phyloP scores from a whole-genome alignment of 306 rosid genomes.

The Mucuna pruriens region DNA sequence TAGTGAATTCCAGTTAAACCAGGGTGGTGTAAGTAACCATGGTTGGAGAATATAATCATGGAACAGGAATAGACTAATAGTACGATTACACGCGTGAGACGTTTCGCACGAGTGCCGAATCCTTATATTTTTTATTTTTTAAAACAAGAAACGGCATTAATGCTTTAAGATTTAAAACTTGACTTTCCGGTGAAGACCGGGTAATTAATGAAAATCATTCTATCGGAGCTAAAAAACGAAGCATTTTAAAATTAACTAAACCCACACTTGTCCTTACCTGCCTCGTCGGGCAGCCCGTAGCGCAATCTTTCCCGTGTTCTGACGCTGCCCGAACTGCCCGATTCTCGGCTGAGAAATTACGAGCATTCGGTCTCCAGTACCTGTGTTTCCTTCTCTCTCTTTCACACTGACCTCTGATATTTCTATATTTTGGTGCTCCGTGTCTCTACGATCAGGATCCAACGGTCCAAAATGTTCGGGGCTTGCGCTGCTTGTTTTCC shows the following conservation, averaged over 20 bases:
- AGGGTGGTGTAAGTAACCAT: constrained; percentile 37
- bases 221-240: background rate
- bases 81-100: constrained; percentile 37
- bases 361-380: constrained; percentile 66
- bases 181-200: constrained; percentile 44
- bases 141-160: background rate
- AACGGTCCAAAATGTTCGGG: constrained; percentile 71
- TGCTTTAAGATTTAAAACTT: constrained; percentile 25
- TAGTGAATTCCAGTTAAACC: constrained; percentile 37
- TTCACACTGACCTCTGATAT: constrained; percentile 52
- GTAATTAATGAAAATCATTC: constrained; percentile 39
- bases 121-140: background rate
- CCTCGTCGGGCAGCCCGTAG: constrained; percentile 61
- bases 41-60: constrained; percentile 34
- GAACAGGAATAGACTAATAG: background rate
- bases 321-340: constrained; percentile 72
- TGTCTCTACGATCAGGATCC: constrained; percentile 68
- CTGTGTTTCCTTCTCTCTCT: constrained; percentile 47
- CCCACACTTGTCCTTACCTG: constrained; percentile 61
- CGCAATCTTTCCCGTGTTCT: background rate
- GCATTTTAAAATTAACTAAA: constrained; percentile 35
- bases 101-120: constrained; percentile 30
- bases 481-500: constrained; percentile 43
- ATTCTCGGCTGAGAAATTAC: constrained; percentile 61
- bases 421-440: constrained; percentile 57